Base-by-base conservation (phyloP, 164 flowering plant species). In the Saururus chinensis region DNA sequence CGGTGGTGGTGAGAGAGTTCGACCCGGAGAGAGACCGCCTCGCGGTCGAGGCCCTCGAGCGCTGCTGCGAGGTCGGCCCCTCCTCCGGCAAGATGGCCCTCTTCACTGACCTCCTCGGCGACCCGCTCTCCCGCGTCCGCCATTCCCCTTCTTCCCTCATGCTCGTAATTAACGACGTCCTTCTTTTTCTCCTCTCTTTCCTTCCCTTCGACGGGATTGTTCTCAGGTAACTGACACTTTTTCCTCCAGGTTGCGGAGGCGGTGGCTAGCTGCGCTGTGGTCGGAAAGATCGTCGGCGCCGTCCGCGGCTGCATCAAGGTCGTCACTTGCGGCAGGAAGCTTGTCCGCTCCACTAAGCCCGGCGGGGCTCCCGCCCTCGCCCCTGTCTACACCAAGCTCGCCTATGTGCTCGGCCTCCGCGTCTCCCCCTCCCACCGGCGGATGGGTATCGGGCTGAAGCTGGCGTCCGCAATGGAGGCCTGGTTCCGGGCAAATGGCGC, bases 341-440 rank as follows among this genome's bases (percentile, higher is more conserved):
- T 73, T 55, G 40, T 82, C 19, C 66, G 89, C 59, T 73, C 68
- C 58, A 61, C 57, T 1, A 77, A 72, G 45, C 56, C 25, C 68
- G 51, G 16, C 42, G 30, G 1, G 35, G 0, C 25, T 24, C 9
- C 22, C 56, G 25, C 11, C 21, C 75, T 67, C 10, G 19, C 80
- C n/a, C 98, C 97, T 8, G 66, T 88, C 35, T 85, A 67, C 75
- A 85, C 97, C 66, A 91, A 91, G 61, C 68, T 82, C 51, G 99
- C 97, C 26, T 91, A 95, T 64, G 75, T 95, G 41, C 69, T 91
- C 55, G 99, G 99, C 77, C 97, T 95, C 21, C 95, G 99, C 4
- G 97, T 95, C 63, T 86, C 97, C 21, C 88, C 96, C 59, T 70
- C 81, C 57, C 95, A 95, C 76, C 57, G 99, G 96, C 71, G 99